Evolutionary conservation across 176 grass and related monocot species (phyloP).

Genomic region (Ananas comosus): DNA sequence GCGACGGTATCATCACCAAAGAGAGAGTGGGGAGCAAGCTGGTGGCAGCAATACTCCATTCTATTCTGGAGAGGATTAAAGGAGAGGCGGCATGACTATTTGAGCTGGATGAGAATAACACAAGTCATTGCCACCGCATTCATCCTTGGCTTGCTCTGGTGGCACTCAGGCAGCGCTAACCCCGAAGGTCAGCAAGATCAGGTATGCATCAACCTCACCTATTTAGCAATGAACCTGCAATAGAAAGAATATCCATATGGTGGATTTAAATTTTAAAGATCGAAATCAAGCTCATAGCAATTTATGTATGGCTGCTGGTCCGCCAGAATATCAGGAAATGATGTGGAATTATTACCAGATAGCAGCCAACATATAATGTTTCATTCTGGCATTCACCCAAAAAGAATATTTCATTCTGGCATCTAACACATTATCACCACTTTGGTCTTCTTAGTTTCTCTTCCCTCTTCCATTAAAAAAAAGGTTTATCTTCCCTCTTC

Average conservation of each 20-base stretch:
- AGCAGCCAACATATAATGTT: too few relatives aligned
- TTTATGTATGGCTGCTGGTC: too few relatives aligned
- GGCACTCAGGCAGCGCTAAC: constrained; percentile 50
- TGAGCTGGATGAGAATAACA: constrained; percentile 98
- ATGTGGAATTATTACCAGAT: too few relatives aligned
- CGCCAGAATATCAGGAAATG: neutral
- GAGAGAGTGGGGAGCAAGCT: constrained; percentile 82
- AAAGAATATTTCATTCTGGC: too few relatives aligned
- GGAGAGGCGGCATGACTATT: constrained; percentile 85
- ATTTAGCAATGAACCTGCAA: neutral
- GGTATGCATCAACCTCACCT: constrained; percentile 24
- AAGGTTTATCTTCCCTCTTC: too few relatives aligned
- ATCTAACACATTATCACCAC: too few relatives aligned
- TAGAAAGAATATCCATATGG: neutral
- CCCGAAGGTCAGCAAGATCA: constrained; percentile 73
- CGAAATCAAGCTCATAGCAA: neutral
- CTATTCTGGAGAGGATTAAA: constrained; percentile 88
- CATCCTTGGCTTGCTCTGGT: constrained; percentile 93
- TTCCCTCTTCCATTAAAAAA: too few relatives aligned
- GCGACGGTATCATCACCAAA: constrained; percentile 43
- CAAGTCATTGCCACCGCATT: constrained; percentile 84
- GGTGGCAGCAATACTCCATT: constrained; percentile 83
- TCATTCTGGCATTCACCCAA: too few relatives aligned
- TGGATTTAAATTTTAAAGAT: too few relatives aligned
- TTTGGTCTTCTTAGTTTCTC: too few relatives aligned